Evolutionary conservation across 1,284 basidiomycete species (phyloP), one percentile per base, ranked within the genome.

Genomic region (Marasmius oreades): DNA sequence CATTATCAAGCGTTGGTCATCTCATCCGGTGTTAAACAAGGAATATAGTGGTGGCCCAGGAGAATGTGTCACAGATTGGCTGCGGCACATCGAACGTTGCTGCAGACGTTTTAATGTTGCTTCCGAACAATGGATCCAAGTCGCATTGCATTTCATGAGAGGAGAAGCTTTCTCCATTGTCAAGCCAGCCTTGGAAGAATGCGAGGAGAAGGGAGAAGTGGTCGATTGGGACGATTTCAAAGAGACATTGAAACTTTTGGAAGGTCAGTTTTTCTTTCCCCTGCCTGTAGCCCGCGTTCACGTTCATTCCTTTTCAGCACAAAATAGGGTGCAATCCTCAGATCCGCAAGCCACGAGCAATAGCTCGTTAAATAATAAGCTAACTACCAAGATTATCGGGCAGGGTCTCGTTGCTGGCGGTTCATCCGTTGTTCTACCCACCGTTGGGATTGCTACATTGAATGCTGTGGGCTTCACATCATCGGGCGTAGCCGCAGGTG

Each of bases 401-500:
- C 26, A 26, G 7, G 47, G 47, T 12, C 47, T 50, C n/a, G n/a
- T 50, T 31, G 47, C 47, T 8, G 26, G 47, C 2, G 47, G 47
- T 16, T 50, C 47, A 12, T 26, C 28, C 26, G 31, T 50, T 4
- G 14, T 33, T 11, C 28, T 50, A 1, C 47, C 47, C 24, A 16
- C 26, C 5, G 47, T 26, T 50, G 47, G 47, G 28, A 7, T 50
- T 14, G 47, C 47, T 5, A 31, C 47, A 4, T 33, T 50, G 31
- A 26, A 50, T 14, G 47, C 28, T 50, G 28, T 50, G 2, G 47
- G 47, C n/a, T 50, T 50, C 28, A 50, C 47, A 28, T 33, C 47
- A 20, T 50, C 47, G 20, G 47, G 47, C 31, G 28, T 50, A 33
- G 47, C 47, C 33, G 47, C 47, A 33, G 47, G 47, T 50, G n/a